Evolutionary conservation across 2,329 filamentous ascomycete species (phyloP).

Genomic region (Ophiocordyceps camponoti-rufipedis): DNA sequence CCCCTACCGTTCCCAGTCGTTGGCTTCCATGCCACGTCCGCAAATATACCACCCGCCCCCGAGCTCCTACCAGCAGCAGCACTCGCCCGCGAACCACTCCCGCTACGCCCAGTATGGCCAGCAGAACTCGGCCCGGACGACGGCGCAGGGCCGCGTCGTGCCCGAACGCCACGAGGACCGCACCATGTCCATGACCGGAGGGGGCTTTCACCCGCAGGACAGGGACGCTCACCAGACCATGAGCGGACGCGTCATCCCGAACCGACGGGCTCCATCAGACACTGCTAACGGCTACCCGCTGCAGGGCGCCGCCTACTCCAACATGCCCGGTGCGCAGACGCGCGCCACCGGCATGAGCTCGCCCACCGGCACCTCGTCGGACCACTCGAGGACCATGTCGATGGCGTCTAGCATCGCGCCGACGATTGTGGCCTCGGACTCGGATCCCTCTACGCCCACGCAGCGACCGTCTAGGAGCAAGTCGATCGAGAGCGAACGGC

Average conservation of each 20-base stretch:
- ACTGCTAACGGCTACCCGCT: slow-evolving; percentile 17
- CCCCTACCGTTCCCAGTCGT: slow-evolving; percentile 78
- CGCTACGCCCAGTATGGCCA: slow-evolving; percentile 57
- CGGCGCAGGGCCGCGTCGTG: slow-evolving; percentile 77
- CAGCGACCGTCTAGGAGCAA: slow-evolving; percentile 39
- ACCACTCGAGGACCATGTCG: slow-evolving; percentile 57
- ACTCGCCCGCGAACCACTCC: slow-evolving; percentile 54
- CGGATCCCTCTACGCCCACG: slow-evolving; percentile 27
- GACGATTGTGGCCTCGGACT: slow-evolving; percentile 48
- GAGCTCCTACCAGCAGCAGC: slow-evolving; percentile 37
- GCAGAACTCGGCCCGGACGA: slow-evolving; percentile 53
- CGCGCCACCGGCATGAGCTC: slow-evolving; percentile 45
- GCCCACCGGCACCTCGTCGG: slow-evolving; percentile 22
- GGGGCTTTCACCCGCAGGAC: slow-evolving; percentile 49
- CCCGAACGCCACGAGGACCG: slow-evolving; percentile 85
- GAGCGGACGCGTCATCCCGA: slow-evolving; percentile 81
- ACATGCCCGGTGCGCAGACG: slow-evolving; percentile 34
- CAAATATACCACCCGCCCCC: slow-evolving; percentile 50
- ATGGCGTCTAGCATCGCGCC: slow-evolving; percentile 74
- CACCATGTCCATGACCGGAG: slow-evolving; percentile 79
- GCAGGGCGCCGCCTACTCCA: slow-evolving; percentile 19
- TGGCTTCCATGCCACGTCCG: slow-evolving; percentile 59
- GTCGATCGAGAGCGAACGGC: slow-evolving; percentile 35
- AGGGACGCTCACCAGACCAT: slow-evolving; percentile 75
- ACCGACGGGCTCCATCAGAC: slow-evolving; percentile 32